Base-by-base conservation (phyloP, 768 basidiomycete genomes). In the Amanita pseudoporphyria region DNA sequence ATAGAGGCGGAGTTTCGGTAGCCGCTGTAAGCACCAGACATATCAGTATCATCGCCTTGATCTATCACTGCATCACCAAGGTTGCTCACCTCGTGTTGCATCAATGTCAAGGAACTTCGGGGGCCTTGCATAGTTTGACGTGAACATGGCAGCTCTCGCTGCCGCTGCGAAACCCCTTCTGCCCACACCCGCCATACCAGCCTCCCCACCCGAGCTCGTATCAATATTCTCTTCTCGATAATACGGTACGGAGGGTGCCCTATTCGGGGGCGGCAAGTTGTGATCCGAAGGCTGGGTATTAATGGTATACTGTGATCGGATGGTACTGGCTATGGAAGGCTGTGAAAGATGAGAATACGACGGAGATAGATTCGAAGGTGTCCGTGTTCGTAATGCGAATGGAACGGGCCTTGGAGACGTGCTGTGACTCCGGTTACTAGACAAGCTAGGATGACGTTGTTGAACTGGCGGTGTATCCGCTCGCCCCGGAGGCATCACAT, bases 151-250 rank as follows among this genome's bases (percentile, higher is more conserved):
- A 0, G 69, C 69, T 38, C 79, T 78, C 46, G 83, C 80, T 9
- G 78, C 86, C 14, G 89, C 86, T 0, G 81, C 82, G 52, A 92
- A 92, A 0, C 87, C 91, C 56, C 90, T 70, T 52, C 91, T 70
- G 6, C 91, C 91, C 6, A 94, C 89, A 7, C 91, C 91, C 0
- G 91, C 91, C 91, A 94, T 93, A 1, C 87, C 86, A 7, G 86
- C 87, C 47, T 72, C 79, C 6, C 87, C 87, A 3, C 87, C 86
- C 2, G 60, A 72, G 60, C 82, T 79, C n/a, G 86, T 88, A 58
- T 86, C 77, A 7, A 82, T 71, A 30, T 76, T 72, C 6, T 60
- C 63, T 53, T 64, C 60, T 32, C 52, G 30, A 48, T 45, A 32
- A 53, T 28, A 39, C 42, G 54, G 51, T 6, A 3, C n/a, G 30